Evolutionary conservation across 2,329 filamentous ascomycete species (phyloP).

Genomic region (Xylariales sp.): DNA sequence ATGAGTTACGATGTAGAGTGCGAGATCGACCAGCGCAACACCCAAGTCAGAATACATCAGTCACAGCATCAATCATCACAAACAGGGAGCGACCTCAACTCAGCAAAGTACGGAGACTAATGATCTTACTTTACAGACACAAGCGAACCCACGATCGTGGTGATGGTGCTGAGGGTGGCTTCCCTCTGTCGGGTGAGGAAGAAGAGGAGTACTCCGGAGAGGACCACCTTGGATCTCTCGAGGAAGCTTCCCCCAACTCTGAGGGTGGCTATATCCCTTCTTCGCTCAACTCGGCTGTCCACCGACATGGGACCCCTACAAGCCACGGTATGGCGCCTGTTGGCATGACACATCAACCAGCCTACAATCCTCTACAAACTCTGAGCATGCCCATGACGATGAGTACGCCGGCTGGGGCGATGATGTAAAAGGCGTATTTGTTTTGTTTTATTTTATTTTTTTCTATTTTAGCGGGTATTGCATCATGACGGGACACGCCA

Average conservation of each 20-base stretch:
- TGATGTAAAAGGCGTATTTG: conserved; percentile 24
- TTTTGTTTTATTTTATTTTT: conserved; percentile 12
- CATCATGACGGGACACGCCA: conserved; percentile 18
- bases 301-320: conserved; percentile 28
- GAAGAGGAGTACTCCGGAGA: conserved; percentile 80
- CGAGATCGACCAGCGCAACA: conserved; percentile 22
- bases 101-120: no score
- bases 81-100: no score
- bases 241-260: conserved; percentile 71
- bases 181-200: conserved; percentile 73
- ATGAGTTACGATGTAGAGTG: conserved; percentile 37
- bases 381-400: conserved; percentile 62
- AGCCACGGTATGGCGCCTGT: conserved; percentile 19
- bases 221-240: conserved; percentile 75
- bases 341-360: conserved; percentile 30
- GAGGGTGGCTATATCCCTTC: conserved; percentile 57
- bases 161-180: conserved; percentile 53
- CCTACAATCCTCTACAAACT: conserved; percentile 55
- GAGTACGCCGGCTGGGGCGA: conserved; percentile 45
- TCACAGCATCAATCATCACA: conserved; percentile 19
- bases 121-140: conserved; percentile 60
- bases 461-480: conserved; percentile 15
- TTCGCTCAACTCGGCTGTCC: conserved; percentile 44
- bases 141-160: conserved; percentile 69
- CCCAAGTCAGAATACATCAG: conserved; percentile 29